Evolutionary conservation across 768 basidiomycete species (phyloP).

Genomic region (Tricholoma furcatifolium): DNA sequence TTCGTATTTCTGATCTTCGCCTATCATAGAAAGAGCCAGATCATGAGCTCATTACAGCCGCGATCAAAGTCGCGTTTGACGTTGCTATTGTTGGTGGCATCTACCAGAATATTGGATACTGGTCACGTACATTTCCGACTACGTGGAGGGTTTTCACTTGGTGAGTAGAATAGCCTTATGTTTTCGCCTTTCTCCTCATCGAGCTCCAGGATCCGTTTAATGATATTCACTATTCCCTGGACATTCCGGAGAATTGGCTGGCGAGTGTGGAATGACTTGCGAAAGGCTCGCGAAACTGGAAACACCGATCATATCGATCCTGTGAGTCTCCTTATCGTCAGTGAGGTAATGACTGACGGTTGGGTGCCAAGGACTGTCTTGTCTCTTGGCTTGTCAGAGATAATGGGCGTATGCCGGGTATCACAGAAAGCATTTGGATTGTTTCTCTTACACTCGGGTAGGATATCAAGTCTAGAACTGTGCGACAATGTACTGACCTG

Average conservation of each 20-base stretch:
- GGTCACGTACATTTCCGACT: conserved; percentile 8
- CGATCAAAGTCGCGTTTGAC: conserved; percentile 5
- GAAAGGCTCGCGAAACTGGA: neutral
- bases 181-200: neutral
- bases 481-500: neutral
- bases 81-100: conserved; percentile 9
- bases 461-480: neutral
- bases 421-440: conserved; percentile 7
- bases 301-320: conserved; percentile 11
- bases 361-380: conserved; percentile 5
- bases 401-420: conserved; percentile 2
- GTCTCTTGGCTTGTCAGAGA: neutral
- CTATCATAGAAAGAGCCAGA: conserved; percentile 1
- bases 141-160: conserved; percentile 9
- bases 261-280: conserved; percentile 8
- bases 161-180: neutral
- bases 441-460: conserved; percentile 7
- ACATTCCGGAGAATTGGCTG: conserved; percentile 4
- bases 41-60: conserved; percentile 3
- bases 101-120: conserved; percentile 11
- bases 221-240: conserved; percentile 11
- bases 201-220: neutral
- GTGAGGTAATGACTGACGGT: neutral
- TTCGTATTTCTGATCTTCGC: neutral
- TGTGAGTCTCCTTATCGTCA: neutral